phyloP scores from a whole-genome alignment of 176 grass and related monocot species.

The Hordeum marinum region DNA sequence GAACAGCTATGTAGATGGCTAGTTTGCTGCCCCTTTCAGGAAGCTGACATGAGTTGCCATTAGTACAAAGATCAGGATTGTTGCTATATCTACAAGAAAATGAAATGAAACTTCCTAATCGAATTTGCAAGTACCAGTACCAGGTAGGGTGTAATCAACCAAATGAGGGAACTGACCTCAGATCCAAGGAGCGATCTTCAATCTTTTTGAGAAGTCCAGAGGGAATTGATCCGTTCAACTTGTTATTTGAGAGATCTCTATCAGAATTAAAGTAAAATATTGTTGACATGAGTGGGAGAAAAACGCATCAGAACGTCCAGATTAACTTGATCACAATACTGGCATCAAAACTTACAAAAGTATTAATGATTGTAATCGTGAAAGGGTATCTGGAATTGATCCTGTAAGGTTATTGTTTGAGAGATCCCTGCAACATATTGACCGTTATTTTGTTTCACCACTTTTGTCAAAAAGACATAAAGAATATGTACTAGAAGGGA shows the following conservation, averaged over 20 bases:
- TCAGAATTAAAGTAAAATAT: not conserved
- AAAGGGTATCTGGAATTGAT: constrained; percentile 58
- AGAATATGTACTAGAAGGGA: too few relatives aligned
- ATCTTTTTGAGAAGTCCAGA: constrained; percentile 28
- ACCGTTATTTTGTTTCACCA: too few relatives aligned
- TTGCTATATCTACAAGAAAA: constrained; percentile 21
- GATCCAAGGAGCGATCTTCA: constrained; percentile 32
- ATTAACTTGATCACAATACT: not conserved
- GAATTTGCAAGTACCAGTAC: not conserved
- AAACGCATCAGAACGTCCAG: not conserved
- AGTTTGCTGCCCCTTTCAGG: constrained; percentile 3
- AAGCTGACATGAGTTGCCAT: constrained; percentile 17
- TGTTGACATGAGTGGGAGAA: not conserved
- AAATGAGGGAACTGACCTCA: constrained; percentile 20
- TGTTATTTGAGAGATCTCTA: constrained; percentile 56
- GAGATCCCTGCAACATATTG: constrained; percentile 44
- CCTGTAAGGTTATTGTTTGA: too few relatives aligned
- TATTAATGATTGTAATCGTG: constrained; percentile 24
- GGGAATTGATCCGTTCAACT: constrained; percentile 39
- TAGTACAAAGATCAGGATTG: constrained; percentile 34
- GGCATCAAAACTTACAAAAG: constrained; percentile 37
- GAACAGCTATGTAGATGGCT: too few relatives aligned
- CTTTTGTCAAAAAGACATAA: not conserved
- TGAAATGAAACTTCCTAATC: not conserved
- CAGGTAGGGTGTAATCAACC: too few relatives aligned